phyloP scores from a whole-genome alignment of 768 basidiomycete genomes.

The Solioccasus polychromus region DNA sequence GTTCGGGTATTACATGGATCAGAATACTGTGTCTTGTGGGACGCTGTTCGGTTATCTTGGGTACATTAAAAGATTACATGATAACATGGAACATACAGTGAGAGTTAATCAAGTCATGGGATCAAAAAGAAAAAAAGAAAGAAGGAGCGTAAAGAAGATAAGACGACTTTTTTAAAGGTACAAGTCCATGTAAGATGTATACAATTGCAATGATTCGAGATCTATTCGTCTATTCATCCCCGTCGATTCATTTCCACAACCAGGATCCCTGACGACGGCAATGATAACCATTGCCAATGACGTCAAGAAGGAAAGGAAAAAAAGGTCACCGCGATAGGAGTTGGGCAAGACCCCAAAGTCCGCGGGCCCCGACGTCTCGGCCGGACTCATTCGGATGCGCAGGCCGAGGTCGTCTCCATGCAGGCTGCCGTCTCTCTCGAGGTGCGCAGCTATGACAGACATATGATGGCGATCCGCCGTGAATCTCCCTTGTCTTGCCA shows the following conservation, averaged over 20 bases:
- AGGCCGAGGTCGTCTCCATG: slow-evolving; percentile 23
- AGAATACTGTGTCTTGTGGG: too few relatives aligned
- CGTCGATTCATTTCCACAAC: background rate
- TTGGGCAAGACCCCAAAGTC: slow-evolving; percentile 7
- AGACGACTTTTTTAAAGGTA: background rate
- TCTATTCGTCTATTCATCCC: background rate
- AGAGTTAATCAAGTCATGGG: background rate
- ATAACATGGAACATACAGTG: background rate
- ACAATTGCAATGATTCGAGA: background rate
- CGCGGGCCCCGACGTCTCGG: background rate
- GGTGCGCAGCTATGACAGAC: slow-evolving; percentile 27
- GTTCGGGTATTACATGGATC: too few relatives aligned
- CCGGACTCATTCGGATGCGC: slow-evolving; percentile 6
- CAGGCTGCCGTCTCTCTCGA: slow-evolving; percentile 12
- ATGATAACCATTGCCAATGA: too few relatives aligned
- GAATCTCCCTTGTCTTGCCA: slow-evolving; percentile 29
- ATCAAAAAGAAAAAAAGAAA: background rate
- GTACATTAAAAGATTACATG: background rate
- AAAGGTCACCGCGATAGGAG: slow-evolving; percentile 11
- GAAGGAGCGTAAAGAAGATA: background rate
- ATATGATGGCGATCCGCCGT: slow-evolving; percentile 30
- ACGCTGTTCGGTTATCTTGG: too few relatives aligned
- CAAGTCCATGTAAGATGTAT: too few relatives aligned
- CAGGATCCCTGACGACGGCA: background rate
- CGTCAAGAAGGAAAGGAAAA: background rate